Percentiles rank a stretch among this genome's conserved stretches.
These are phyloP conservation scores for Chytriomyces confervae DNA, from an alignment of 192 early-diverging fungal genomes.

Conservation along the genomic window DNA sequence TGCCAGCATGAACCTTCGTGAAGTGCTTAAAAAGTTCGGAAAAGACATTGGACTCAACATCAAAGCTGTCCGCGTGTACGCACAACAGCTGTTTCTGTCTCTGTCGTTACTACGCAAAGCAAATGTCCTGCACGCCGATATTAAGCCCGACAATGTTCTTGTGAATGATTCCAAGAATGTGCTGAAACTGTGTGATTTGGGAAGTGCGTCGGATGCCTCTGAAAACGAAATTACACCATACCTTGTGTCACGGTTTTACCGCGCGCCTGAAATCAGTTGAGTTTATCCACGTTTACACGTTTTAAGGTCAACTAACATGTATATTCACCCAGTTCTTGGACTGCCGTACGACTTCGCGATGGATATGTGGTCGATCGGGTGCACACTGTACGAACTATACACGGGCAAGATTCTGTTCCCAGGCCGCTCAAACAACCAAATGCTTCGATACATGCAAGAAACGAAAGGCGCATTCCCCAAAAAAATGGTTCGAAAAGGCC, in stretches of 20 bases:
- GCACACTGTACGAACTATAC: conserved; percentile 92
- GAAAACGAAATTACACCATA: conserved; percentile 97
- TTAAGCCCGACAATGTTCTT: conserved; percentile 98
- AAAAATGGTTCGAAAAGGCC: conserved; percentile 82
- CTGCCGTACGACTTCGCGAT: conserved; percentile 84
- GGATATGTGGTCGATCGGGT: conserved; percentile 96
- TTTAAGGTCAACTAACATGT: background rate
- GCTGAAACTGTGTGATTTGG: conserved; percentile 93
- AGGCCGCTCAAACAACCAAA: conserved; percentile 93
- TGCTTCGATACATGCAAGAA: conserved; percentile 94
- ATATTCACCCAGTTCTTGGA: conserved; percentile 70
- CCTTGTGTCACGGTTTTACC: conserved; percentile 92
- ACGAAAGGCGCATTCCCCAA: conserved; percentile 85
- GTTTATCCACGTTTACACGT: background rate
- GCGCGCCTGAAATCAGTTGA: conserved; percentile 94
- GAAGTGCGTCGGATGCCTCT: conserved; percentile 83
- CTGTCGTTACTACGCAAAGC: conserved; percentile 82
- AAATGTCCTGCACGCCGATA: conserved; percentile 91
- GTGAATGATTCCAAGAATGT: conserved; percentile 78
- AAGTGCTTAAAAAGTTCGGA: conserved; percentile 93
- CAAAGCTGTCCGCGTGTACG: conserved; percentile 90
- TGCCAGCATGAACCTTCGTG: conserved; percentile 83
- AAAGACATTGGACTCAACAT: conserved; percentile 92
- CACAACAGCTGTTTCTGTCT: conserved; percentile 85
- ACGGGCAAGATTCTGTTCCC: conserved; percentile 96